Base-by-base conservation (phyloP, 1,284 basidiomycete genomes). In the Bjerkandera adusta region DNA sequence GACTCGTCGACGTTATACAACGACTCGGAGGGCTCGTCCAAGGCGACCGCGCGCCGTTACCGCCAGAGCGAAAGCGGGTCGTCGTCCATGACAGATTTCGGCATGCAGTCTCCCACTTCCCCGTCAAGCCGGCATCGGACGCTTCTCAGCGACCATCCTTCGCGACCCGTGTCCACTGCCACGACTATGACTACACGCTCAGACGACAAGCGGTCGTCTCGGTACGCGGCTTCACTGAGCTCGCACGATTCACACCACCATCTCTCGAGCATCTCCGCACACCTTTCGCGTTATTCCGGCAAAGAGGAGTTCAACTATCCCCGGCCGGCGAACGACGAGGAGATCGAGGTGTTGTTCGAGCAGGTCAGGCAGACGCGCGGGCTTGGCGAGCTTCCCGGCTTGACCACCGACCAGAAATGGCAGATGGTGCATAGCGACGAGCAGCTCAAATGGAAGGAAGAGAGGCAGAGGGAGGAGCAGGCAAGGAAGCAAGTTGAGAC, bases 391-490 rank as follows among this genome's bases (percentile, higher is more conserved):
- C 64, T 86, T 35, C 76, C 79, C 1, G 70, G 73, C 36, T 69
- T 94, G 22, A 62, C 81, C 1, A 75, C 88, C 24, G 89, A 94
- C 41, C 92, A 92, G 64, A 98, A 97, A 68, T 98, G 95, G 95
- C 76, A 78, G 52, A 83, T 98, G 60, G 89, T 98, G 8, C 82
- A 89, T 64, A 92, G 85, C 54, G 88, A 92, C 57, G 86, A 89
- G 58, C 84, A 88, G 46, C 76, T 88, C 48, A 81, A 88, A 34
- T 92, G 85, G 83, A 85, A 81, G 57, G 83, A 87, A 42, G 83
- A 83, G 55, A 78, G 73, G 56, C 72, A 67, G 41, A 71, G 76
- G 53, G 77, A 81, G 54, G 79, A 84, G 54, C 75, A 78, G 58
- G 72, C 72, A 32, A 78, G 74, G 57, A 83, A 74, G 60, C 79